Evolutionary conservation across 352 stramenopile species (phyloP).

Genomic region (Plasmopara halstedii): DNA sequence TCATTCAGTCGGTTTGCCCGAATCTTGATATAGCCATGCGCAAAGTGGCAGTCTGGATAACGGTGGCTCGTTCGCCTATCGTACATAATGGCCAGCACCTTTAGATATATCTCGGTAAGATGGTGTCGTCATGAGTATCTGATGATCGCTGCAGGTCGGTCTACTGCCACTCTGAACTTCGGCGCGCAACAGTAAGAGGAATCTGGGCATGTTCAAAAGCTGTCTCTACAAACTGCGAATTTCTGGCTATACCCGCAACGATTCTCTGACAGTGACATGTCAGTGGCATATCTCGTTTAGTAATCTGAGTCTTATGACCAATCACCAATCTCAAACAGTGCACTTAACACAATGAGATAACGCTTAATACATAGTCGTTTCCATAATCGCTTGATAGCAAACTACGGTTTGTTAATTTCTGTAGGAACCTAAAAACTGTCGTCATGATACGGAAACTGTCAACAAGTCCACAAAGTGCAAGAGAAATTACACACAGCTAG

Average conservation of each 20-base stretch:
- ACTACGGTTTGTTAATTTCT: conserved; percentile 1
- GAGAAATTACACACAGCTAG: conserved; percentile 12
- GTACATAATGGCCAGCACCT: conserved; percentile 5
- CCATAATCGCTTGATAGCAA: too few relatives aligned
- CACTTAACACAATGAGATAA: background rate
- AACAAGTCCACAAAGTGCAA: conserved; percentile 15
- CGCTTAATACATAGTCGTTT: too few relatives aligned
- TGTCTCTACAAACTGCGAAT: too few relatives aligned
- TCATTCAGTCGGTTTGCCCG: conserved; percentile 84
- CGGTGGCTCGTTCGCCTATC: conserved; percentile 18
- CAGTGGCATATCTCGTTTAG: background rate
- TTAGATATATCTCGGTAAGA: background rate
- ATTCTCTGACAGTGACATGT: background rate
- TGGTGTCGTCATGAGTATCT: background rate
- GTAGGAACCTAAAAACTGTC: too few relatives aligned
- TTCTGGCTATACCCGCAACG: too few relatives aligned
- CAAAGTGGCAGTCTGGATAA: conserved; percentile 66
- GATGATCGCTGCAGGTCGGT: too few relatives aligned
- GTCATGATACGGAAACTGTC: background rate
- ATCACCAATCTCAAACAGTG: background rate
- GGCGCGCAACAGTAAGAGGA: too few relatives aligned
- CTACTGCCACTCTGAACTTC: too few relatives aligned
- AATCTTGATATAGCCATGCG: conserved; percentile 82
- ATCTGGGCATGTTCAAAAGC: too few relatives aligned
- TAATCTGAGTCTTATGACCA: background rate